Conservation (phyloP, 805 yeast species). For the Candida silvicultrix region DNA sequence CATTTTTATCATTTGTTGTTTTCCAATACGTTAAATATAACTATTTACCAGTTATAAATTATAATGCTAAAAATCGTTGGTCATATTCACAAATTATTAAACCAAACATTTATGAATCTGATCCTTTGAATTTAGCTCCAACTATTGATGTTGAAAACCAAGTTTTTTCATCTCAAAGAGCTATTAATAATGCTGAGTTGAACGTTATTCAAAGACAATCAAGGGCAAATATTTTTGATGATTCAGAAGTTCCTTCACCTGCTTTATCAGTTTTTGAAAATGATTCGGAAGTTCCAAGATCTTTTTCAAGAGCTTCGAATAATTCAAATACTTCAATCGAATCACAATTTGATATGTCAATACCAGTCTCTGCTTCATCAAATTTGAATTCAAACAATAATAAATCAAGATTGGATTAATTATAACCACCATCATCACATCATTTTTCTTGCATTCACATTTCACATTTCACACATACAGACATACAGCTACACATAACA, state of each 20-base stretch:
- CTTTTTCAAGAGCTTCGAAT: constrained; percentile 28
- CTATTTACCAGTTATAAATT: constrained; percentile 55
- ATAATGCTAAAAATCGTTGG: constrained; percentile 61
- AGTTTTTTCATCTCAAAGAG: constrained; percentile 16
- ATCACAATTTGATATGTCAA: constrained; percentile 12
- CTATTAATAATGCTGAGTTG: constrained; percentile 19
- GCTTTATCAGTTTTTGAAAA: constrained; percentile 19
- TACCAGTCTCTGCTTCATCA: neutral
- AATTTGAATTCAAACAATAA: neutral
- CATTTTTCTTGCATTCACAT: neutral
- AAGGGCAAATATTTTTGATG: constrained; percentile 7
- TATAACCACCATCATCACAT: neutral
- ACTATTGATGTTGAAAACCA: constrained; percentile 26
- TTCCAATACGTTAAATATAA: constrained; percentile 65
- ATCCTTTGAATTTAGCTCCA: constrained; percentile 28
- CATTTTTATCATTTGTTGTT: constrained; percentile 66
- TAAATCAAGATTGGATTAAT: constrained; percentile 3
- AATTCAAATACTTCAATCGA: constrained; percentile 23
- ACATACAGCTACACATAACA: no score
- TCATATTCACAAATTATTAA: constrained; percentile 42
- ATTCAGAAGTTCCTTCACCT: constrained; percentile 11
- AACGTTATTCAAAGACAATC: constrained; percentile 16
- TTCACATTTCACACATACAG: neutral
- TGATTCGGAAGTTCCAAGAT: constrained; percentile 19
- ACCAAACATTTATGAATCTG: constrained; percentile 24